Base-by-base conservation (phyloP, 176 grass and related monocot species). In the Thalia dealbata region DNA sequence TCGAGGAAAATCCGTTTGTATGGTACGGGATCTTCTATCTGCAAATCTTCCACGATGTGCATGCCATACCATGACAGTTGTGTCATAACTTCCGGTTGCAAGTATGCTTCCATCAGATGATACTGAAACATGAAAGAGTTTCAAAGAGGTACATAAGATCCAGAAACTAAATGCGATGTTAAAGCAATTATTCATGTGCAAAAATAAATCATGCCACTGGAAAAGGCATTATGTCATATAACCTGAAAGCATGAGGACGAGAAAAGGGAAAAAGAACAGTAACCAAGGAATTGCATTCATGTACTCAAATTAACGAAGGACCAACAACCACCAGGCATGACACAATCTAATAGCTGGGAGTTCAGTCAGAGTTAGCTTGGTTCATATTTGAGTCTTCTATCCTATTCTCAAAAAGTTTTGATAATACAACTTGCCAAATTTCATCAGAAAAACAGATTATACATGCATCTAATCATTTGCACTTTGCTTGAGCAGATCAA, bases 41-140 rank as follows among this genome's bases (percentile, higher is more conserved):
- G 26, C 76, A 75, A 78, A 75, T 82, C 83, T 91, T 71, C 89
- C 86, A 78, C 85, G 87, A 80, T 88, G 90, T n/a, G 87, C 79
- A 84, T 92, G 89, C 93, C 93, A 97, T 52, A 97, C 77, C 93
- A 97, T 92, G 76, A 90, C 89, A 59, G 93, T 97, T 74, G 93
- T 97, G 75, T 97, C 93, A 86, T 97, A 86, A 78, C 93, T 92
- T 88, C 93, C 93, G 60, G 87, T 97, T 9, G 89, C 93, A 81
- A 92, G 72, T 32, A 97, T 84, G 35, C 77, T 92, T 74, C 89
- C 93, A 27, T 92, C 87, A 56, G 89, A 92, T 76, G 93, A 97
- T 82, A 88, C 89, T 97, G 89, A 67, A 91, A 48, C 44, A 55
- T 46, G 69, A 75, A 84, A 41, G 9, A 74, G 52, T 61, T 41